Base-by-base conservation (phyloP, 441 rosid species). In the Omphalea diandra region DNA sequence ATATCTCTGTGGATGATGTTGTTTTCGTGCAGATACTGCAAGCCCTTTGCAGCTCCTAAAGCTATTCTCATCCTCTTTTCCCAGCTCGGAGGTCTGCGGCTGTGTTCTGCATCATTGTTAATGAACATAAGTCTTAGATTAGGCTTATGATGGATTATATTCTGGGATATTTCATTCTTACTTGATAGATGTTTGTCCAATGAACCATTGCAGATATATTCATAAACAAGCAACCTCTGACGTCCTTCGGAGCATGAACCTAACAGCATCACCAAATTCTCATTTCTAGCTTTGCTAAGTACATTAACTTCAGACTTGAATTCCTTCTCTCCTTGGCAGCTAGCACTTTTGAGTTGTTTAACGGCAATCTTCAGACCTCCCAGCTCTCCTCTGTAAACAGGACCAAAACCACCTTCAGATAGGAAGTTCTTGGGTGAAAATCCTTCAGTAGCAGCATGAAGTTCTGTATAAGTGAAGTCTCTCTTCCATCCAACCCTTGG, bases 191-290 rank as follows among this genome's bases (percentile, higher is more conserved):
- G 86, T 62, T 77, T 81, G 73, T 85, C 85, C 7, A 85, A 69
- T 3, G 88, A 85, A 56, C 85, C 80, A 32, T 85, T 72, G 72
- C 94, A 84, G 71, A 91, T 87, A 70, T 84, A 91, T 33, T 94
- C 97, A 43, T 94, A 94, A 29, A 94, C 98, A 76, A 94, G 87
- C 72, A 94, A 81, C 59, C 94, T 88, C 61, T 84, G 92, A 69
- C 84, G 89, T 77, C 98, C 98, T 87, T 94, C 96, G 1, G 94
- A 90, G 71, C 97, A 89, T 53, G 91, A 94, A 7, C 97, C 97
- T 66, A 91, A 88, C 63, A 92, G 77, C 79, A 86, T 86, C 58
- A 88, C 76, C 66, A 92, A 69, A 75, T 90, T 94, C 84, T 84
- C 87, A 70, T 92, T 92, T 71, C 98, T 77, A 56, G 88, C 97